Evolutionary conservation across 208 protist genomes (phyloP), one percentile per base, ranked within the genome.

Genomic region (Acanthamoeba triangularis): DNA sequence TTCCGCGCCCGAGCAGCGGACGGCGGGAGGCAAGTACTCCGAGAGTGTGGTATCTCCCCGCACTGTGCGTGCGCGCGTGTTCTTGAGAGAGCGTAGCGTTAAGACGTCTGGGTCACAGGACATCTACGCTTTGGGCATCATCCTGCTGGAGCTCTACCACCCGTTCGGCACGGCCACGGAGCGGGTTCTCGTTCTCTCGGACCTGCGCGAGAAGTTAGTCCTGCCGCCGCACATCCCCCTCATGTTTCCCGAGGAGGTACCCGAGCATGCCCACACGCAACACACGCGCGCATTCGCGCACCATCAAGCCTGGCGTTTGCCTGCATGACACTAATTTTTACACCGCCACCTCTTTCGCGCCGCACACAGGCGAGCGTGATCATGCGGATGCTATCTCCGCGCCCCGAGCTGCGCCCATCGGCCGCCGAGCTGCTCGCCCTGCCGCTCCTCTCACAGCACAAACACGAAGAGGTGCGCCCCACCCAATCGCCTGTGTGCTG

Each of bases 121-220:
- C 56, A 97, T 97, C 35, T 97, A 97, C n/a, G 90, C 95, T 37
- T 65, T 97, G 8, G 96, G 96, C 13, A 96, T 97, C 28, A 96
- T 97, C n/a, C 80, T 97, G 41, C 95, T 97, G 49, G 96, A 97
- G 90, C 59, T 97, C 23, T 96, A 95, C 63, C 92, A 90, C n/a
- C 69, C 92, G 25, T 94, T 97, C 13, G 69, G 65, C 6, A 97
- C 96, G 5, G 88, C 84, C 49, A 96, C 90, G 92, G 96, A 97
- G 44, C 90, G 95, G 54, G 54, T 93, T 20, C 14, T 78, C 7
- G 96, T 96, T 0, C 56, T 96, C 1, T 54, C 94, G 3, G 87
- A 96, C 30, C 74, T 96, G 5, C 47, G 94, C 37, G 67, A 82
- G 28, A 76, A 90, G 25, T n/a, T 92, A 1, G 44, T 96, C 4